Conservation (phyloP, 352 stramenopile species). For the Globisporangium ultimum region DNA sequence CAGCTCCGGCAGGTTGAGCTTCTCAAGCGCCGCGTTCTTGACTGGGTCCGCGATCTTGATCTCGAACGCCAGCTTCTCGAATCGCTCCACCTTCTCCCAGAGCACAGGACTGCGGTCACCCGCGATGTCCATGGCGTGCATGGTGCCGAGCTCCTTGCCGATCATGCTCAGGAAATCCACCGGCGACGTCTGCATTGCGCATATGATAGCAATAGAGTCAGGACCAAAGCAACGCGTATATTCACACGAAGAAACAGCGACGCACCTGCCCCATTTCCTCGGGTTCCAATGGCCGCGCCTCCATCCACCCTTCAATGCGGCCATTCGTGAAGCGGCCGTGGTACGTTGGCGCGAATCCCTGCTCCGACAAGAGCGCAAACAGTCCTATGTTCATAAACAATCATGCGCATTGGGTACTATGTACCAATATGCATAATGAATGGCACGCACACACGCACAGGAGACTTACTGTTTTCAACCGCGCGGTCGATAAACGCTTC, state of each 20-base stretch:
- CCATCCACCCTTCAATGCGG: constrained; percentile 89
- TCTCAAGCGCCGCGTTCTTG: constrained; percentile 53
- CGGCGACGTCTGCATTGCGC: constrained; percentile 30
- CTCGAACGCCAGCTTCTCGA: constrained; percentile 69
- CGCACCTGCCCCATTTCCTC: constrained; percentile 78
- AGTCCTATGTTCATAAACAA: constrained; percentile 38
- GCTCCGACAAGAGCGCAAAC: constrained; percentile 79
- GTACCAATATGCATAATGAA: constrained; percentile 7
- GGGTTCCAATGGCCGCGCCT: constrained; percentile 77
- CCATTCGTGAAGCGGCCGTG: constrained; percentile 91
- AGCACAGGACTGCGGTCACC: constrained; percentile 56
- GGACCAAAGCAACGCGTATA: neutral
- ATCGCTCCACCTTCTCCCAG: constrained; percentile 80
- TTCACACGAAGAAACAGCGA: neutral
- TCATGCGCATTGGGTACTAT: neutral
- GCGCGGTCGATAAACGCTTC: constrained; percentile 91
- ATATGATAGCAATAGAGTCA: neutral
- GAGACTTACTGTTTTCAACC: constrained; percentile 85
- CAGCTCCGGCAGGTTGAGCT: constrained; percentile 58
- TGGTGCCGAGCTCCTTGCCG: constrained; percentile 77
- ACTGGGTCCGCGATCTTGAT: constrained; percentile 53
- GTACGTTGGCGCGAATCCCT: constrained; percentile 87
- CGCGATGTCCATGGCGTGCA: constrained; percentile 87
- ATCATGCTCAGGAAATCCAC: constrained; percentile 87
- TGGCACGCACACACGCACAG: constrained; percentile 2